Evolutionary conservation across 176 grass and related monocot species (phyloP).

Genomic region (Phoenix dactylifera): DNA sequence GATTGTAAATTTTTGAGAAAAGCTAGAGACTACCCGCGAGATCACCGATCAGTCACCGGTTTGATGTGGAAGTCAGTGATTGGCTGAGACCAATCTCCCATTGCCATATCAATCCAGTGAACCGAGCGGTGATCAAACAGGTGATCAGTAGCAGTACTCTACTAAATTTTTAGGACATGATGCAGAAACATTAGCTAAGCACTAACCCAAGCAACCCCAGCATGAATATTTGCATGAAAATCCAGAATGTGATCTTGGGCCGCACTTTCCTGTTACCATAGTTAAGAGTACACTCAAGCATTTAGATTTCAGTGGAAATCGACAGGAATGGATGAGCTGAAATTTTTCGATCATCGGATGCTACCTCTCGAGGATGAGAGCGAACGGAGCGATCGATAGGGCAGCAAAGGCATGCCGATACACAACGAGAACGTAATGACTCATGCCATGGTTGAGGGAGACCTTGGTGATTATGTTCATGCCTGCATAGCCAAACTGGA

Average conservation of each 20-base stretch:
- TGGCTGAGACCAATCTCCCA: no score
- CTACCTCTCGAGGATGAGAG: conserved; percentile 73
- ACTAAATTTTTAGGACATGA: no score
- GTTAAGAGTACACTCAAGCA: not conserved
- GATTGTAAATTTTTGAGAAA: no score
- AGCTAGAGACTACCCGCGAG: no score
- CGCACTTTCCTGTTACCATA: conserved; percentile 43
- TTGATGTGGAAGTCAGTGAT: no score
- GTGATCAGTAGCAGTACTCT: no score
- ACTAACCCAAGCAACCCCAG: conserved; percentile 79
- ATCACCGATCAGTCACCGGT: no score
- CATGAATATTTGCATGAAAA: conserved; percentile 71
- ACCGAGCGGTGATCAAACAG: no score
- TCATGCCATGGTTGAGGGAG: conserved; percentile 95
- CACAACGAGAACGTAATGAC: conserved; percentile 98
- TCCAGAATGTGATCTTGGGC: conserved; percentile 41
- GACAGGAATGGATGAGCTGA: no score
- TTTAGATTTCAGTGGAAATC: no score
- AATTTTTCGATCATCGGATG: no score
- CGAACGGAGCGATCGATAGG: conserved; percentile 97
- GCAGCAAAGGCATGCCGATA: conserved; percentile 94
- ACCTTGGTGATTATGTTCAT: conserved; percentile 99
- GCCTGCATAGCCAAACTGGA: conserved; percentile 97
- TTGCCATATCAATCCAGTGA: no score
- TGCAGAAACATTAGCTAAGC: not conserved